Evolutionary conservation across 306 rosid species (phyloP).

Genomic region (Ochetophila trinervis): DNA sequence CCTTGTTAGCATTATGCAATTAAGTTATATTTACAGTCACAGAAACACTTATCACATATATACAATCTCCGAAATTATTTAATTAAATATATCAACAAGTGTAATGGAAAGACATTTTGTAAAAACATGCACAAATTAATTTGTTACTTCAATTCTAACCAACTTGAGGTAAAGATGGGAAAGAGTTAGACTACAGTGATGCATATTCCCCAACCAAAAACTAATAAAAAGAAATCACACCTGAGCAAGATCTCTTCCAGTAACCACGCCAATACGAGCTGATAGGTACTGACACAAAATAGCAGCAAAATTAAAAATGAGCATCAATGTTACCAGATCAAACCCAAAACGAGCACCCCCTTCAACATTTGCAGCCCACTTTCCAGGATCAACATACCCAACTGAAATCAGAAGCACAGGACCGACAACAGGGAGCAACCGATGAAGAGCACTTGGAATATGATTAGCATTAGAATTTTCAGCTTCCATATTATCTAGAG

Average conservation of each 20-base stretch:
- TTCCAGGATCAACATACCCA: slow-evolving; percentile 96
- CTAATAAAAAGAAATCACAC: slow-evolving; percentile 38
- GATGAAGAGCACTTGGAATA: slow-evolving; percentile 34
- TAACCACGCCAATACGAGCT: slow-evolving; percentile 75
- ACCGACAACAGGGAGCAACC: slow-evolving; percentile 54
- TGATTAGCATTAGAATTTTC: slow-evolving; percentile 29
- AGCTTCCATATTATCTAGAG: slow-evolving; percentile 52
- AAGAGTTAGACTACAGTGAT: neutral
- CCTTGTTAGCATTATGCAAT: slow-evolving; percentile 16
- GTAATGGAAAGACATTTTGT: neutral
- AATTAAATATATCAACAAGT: neutral
- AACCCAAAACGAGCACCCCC: slow-evolving; percentile 86
- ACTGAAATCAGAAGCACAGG: slow-evolving; percentile 72
- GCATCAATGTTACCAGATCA: slow-evolving; percentile 60
- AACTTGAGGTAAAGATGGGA: neutral
- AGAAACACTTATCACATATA: neutral
- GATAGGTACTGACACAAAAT: slow-evolving; percentile 83
- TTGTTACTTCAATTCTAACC: neutral
- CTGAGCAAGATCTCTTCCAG: slow-evolving; percentile 89
- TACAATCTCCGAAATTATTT: neutral
- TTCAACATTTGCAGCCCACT: slow-evolving; percentile 85
- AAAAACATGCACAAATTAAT: neutral
- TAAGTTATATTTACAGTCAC: neutral
- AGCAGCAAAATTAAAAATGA: slow-evolving; percentile 81
- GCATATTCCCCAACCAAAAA: too few relatives aligned